Percentiles rank a stretch among this genome's conserved stretches.
These are phyloP conservation scores for Chytridium lagenaria DNA, from an alignment of 371 early-diverging fungal species.

Conservation along the genomic window DNA sequence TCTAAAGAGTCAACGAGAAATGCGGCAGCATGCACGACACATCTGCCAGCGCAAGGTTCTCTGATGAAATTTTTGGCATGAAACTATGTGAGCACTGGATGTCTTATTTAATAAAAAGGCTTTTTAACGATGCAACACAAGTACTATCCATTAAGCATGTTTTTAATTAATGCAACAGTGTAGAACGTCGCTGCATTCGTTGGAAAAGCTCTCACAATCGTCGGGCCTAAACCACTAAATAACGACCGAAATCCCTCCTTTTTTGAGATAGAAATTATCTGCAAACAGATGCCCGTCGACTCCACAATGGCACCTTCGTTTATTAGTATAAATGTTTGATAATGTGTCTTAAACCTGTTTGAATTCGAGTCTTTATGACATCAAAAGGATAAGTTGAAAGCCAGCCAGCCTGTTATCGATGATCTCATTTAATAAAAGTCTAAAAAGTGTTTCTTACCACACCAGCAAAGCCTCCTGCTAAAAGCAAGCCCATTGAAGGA, in stretches of 20 bases:
- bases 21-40: too few species aligned
- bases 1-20: too few species aligned
- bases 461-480: conserved; percentile 80
- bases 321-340: too few species aligned
- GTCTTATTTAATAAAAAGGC: conserved; percentile 1
- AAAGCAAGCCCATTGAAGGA: conserved; percentile 61
- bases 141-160: neutral
- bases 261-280: conserved; percentile 53
- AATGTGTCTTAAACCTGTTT: conserved; percentile 49
- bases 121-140: too few species aligned
- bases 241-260: conserved; percentile 70
- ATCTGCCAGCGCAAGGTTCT: too few species aligned
- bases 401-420: conserved; percentile 63
- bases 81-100: neutral
- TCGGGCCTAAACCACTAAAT: conserved; percentile 76
- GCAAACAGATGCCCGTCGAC: too few species aligned
- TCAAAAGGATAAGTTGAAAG: conserved; percentile 78
- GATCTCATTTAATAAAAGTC: neutral
- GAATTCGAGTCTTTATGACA: conserved; percentile 81
- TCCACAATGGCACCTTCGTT: too few species aligned
- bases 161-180: conserved; percentile 37
- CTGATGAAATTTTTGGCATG: too few species aligned
- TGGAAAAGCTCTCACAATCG: conserved; percentile 80
- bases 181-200: conserved; percentile 85
- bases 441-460: conserved; percentile 44